Evolutionary conservation across 805 yeast genomes (phyloP), one percentile per base, ranked within the genome.

Genomic region (Teunomyces aglyptinius): DNA sequence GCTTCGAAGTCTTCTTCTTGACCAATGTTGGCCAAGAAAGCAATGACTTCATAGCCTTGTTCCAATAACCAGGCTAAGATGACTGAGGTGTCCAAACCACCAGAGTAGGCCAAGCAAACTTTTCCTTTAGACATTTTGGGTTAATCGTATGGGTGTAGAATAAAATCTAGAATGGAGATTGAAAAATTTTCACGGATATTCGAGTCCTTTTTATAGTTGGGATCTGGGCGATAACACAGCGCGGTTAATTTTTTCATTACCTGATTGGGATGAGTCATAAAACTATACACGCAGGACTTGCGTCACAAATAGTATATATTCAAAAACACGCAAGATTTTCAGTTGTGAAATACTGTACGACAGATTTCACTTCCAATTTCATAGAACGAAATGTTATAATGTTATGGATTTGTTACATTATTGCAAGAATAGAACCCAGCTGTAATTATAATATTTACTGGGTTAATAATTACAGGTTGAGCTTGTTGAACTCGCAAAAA

Each of bases 1-100:
- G 92, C 98, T 50, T 83, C 97, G 61, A 94, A 94, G 73, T 94
- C 99, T 78, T 94, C 99, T 77, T 94, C 99, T 78, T 94, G 99
- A 60, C 99, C 99, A 60, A 94, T 91, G 74, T 94, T 86, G 65
- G 99, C 99, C 85, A 94, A 82, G 78, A 94, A 94, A 47, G 97
- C 97, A 65, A 94, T 85, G 49, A 94, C 99, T 74, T 94, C 99
- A 73, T 92, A 94, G 53, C 97, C 99, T 75, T 94, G 82, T 71
- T 94, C 99, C 56, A 94, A 80, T 69, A 94, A 82, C 99, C 99
- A 94, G 41, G 99, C 99, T 57, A 94, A 83, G 63, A 94, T 94
- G 52, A 94, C 87, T 22, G 97, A 91, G 79, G 99, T 94, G 68
- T 94, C 99, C 62, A 94, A 81, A 77, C 99, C 99, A 63, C 99